phyloP scores from a whole-genome alignment of 345 rosid species.

The Dimocarpus longan region DNA sequence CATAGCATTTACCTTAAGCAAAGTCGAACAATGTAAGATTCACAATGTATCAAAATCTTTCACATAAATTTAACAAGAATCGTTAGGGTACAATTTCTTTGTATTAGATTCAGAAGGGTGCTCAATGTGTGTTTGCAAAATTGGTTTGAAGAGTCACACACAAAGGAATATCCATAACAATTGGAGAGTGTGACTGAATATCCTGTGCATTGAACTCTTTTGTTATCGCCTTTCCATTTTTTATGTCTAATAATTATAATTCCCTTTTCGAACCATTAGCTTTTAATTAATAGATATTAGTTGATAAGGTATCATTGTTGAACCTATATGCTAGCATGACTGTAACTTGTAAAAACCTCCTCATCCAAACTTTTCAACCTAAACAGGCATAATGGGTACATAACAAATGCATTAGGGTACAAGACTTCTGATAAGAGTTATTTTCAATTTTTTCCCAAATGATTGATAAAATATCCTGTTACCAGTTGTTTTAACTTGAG shows the following conservation, averaged over 20 bases:
- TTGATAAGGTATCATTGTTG: background rate
- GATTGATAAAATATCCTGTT: too few relatives aligned
- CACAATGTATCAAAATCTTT: background rate
- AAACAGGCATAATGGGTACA: background rate
- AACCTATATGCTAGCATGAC: background rate
- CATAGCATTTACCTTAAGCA: background rate
- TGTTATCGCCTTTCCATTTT: too few relatives aligned
- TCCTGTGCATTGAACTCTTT: too few relatives aligned
- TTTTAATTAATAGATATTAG: background rate
- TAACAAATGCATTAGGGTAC: background rate
- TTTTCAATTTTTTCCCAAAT: too few relatives aligned
- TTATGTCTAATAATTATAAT: too few relatives aligned
- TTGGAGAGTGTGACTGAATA: too few relatives aligned
- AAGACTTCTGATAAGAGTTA: background rate
- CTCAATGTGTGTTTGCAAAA: background rate
- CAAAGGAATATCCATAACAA: too few relatives aligned
- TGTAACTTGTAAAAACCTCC: background rate
- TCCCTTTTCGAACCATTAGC: background rate
- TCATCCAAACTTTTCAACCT: background rate
- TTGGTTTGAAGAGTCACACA: background rate
- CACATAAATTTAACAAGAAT: conserved; percentile 3
- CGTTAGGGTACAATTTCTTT: background rate
- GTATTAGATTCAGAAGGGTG: background rate
- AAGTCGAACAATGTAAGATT: background rate
- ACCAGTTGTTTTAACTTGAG: too few relatives aligned